phyloP scores from a whole-genome alignment of 345 rosid species.

The Salix purpurea region DNA sequence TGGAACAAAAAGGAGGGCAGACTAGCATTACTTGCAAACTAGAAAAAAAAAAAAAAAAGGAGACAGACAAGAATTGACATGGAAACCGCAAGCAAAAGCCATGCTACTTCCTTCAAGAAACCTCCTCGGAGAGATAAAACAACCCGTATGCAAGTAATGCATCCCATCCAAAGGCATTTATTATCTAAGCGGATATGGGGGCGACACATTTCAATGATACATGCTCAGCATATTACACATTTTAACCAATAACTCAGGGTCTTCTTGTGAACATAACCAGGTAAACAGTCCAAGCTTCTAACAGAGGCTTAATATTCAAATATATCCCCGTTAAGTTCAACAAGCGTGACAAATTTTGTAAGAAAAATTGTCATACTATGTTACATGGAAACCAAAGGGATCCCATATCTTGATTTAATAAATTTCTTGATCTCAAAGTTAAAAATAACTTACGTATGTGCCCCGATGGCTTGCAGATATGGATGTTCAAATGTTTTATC shows the following conservation, averaged over 20 bases:
- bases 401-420: background rate
- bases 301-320: background rate
- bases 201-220: background rate
- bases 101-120: background rate
- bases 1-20: background rate
- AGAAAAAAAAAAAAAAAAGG: background rate
- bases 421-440: background rate
- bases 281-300: background rate
- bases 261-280: background rate
- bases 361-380: background rate
- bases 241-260: background rate
- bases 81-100: background rate
- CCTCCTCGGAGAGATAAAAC: background rate
- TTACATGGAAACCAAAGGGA: background rate
- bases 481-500: slow-evolving; percentile 91
- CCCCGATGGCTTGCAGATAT: slow-evolving; percentile 87
- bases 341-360: background rate
- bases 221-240: background rate
- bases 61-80: background rate
- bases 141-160: background rate
- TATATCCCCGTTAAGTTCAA: background rate
- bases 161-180: background rate
- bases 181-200: background rate
- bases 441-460: slow-evolving; percentile 70
- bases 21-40: background rate